Evolutionary conservation across 192 early-diverging fungal genomes (phyloP), one percentile per base, ranked within the genome.

Genomic region (Dispira parvispora): DNA sequence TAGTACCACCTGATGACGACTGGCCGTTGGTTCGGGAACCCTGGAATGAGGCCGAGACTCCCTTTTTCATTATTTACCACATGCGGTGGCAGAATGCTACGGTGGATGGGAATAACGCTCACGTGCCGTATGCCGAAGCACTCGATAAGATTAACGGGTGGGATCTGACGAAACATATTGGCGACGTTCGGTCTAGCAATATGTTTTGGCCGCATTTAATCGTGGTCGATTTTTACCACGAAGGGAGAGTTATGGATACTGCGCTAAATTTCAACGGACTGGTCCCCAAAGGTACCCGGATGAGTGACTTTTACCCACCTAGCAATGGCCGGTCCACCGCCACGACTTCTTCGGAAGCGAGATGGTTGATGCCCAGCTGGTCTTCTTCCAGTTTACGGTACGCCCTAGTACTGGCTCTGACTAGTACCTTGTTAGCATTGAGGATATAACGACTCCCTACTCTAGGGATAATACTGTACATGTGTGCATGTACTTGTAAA

Each of bases 41-140:
- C 38, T 60, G 32, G 27, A 4, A 4, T 9, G 57, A 60, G 1
- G 57, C 16, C 4, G 43, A 60, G 21, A 42, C 10, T 43, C 57
- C 57, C 12, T 60, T 60, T 27, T 60, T 60, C 57, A 60, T 60
- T 21, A 60, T 16, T 43, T 60, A 60, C 57, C 57, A 60, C 57
- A 12, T 60, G 25, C 57, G 57, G 27, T 60, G 57, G 57, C 14
- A 11, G 2, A 60, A 60, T 43, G 57, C 57, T 14, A 60, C 57
- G 27, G 57, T 60, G 26, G 57, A 42, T 18, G 57, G 32, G 12
- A 13, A 14, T 1, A 27, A n/a, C 14, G 12, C 2, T 14, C 28
- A 28, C 57, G 57, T 60, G 26, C 57, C 57, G 14, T 60, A 60
- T 27, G 32, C 28, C 57, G 57, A 14, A 6, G 38, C 18, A 16